These are phyloP conservation scores for Carex cristatella DNA, from an alignment of 176 grass and related monocot species.

Conservation along the genomic window DNA sequence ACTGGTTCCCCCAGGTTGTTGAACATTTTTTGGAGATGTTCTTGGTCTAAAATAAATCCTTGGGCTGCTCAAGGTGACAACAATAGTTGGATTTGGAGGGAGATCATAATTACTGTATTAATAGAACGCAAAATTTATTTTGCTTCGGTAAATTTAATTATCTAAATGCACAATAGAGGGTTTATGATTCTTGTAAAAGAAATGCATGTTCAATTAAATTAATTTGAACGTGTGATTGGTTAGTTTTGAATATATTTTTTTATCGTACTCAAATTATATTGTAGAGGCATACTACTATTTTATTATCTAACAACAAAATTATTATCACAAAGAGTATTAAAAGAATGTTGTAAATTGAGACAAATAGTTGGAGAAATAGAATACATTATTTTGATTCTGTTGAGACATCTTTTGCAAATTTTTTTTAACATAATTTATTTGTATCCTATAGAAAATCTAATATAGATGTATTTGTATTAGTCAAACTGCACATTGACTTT, in stretches of 20 bases:
- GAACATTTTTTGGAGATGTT: background rate
- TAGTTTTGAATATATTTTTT: background rate
- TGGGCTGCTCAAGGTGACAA: background rate
- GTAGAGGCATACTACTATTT: background rate
- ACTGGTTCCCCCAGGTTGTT: constrained; percentile 11
- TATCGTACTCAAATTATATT: background rate
- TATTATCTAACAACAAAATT: background rate
- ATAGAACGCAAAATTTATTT: background rate
- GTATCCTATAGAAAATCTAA: background rate
- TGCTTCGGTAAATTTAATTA: background rate
- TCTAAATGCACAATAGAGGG: background rate
- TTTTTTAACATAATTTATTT: background rate
- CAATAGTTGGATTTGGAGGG: background rate
- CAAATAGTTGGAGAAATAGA: background rate
- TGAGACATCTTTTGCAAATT: background rate
- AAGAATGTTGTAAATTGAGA: background rate
- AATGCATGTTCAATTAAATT: background rate
- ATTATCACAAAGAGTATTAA: background rate
- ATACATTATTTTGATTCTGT: background rate
- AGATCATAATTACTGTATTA: background rate
- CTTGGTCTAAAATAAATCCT: constrained; percentile 6
- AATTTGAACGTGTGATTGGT: background rate
- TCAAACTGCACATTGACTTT: background rate
- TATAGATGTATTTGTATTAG: background rate
- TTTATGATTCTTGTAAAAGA: background rate